These are phyloP conservation scores for Artomyces pyxidatus DNA, from an alignment of 768 basidiomycete species.

Conservation along the genomic window DNA sequence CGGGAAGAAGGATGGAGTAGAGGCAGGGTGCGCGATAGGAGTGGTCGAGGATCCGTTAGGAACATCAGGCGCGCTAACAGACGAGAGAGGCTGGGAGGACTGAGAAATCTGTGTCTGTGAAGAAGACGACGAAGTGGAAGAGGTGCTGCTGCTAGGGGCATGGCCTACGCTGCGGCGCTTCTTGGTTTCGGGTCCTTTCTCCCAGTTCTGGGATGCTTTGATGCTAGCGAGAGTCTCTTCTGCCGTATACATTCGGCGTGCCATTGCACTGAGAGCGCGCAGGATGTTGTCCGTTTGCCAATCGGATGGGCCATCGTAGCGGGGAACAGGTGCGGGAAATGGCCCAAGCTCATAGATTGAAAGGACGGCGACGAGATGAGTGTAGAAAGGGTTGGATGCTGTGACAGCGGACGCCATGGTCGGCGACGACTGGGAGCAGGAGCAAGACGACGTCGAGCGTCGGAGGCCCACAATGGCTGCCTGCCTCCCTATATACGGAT, in stretches of 20 bases:
- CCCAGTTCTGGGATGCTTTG: conserved; percentile 14
- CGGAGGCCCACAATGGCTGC: too few relatives aligned
- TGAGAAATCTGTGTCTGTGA: conserved; percentile 4
- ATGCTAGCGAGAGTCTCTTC: conserved; percentile 15
- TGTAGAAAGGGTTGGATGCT: conserved; percentile 10
- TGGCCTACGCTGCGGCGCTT: conserved; percentile 18
- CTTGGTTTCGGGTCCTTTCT: conserved; percentile 15
- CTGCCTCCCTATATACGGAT: too few relatives aligned
- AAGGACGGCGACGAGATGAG: conserved; percentile 15
- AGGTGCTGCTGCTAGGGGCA: conserved; percentile 3
- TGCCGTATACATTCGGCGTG: conserved; percentile 16
- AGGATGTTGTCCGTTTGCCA: conserved; percentile 15
- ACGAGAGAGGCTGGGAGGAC: background rate
- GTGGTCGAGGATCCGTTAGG: conserved; percentile 7
- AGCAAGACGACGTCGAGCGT: too few relatives aligned
- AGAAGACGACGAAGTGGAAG: conserved; percentile 8
- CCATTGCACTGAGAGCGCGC: conserved; percentile 11
- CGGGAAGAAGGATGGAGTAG: conserved; percentile 9
- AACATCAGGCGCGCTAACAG: background rate
- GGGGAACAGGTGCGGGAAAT: conserved; percentile 13
- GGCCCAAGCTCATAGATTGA: conserved; percentile 17
- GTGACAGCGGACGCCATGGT: conserved; percentile 4
- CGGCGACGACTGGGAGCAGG: too few relatives aligned
- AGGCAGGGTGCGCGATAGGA: conserved; percentile 3
- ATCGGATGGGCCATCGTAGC: conserved; percentile 15